Evolutionary conservation across 1,284 basidiomycete species (phyloP), one percentile per base, ranked within the genome.

Genomic region (Malassezia cuniculi): DNA sequence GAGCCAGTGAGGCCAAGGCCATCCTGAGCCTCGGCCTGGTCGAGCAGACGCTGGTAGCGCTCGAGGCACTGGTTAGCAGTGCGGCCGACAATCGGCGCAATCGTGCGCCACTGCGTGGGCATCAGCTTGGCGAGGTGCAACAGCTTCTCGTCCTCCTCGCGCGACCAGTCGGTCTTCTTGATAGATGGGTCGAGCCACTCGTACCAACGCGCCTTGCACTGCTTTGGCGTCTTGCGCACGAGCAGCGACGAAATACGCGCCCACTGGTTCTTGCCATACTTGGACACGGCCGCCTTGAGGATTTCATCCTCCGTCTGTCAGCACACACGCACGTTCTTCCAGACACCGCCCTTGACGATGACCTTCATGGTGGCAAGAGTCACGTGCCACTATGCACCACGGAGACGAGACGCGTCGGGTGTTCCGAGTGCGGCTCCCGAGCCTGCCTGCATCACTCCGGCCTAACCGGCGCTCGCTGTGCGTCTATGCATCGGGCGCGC

Each of bases 151-250:
- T 99, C 93, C 71, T 99, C 93, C 31, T 68, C 27, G 78, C 84
- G 84, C 81, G 57, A 35, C 65, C 66, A 69, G 69, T 97, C 93
- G 25, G 90, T 94, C 75, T 99, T 99, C 71, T 95, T 97, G 72
- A 97, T 99, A 34, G 87, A 90, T 6, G 93, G 93, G 70, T 99
- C 93, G 38, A 97, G 74, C 93, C 93, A 97, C 72, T 97, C 93
- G 69, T 94, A 95, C 93, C 93, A 97, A 44, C 74, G 66, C 18
- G 90, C 93, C 70, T 97, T 99, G 74, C 93, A 97, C 72, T 99
- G 93, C 69, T 99, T 99, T 9, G 93, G 89, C 9, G 93, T 97
- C 72, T 99, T 99, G 55, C 93, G 79, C 28, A 97, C 93, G 35
- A 99, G 77, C 19, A 99, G 74, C 27, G 90, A 97, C 6, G 87